Evolutionary conservation across 495 filamentous ascomycete species (phyloP).

Genomic region (Talaromyces nanjingensis): DNA sequence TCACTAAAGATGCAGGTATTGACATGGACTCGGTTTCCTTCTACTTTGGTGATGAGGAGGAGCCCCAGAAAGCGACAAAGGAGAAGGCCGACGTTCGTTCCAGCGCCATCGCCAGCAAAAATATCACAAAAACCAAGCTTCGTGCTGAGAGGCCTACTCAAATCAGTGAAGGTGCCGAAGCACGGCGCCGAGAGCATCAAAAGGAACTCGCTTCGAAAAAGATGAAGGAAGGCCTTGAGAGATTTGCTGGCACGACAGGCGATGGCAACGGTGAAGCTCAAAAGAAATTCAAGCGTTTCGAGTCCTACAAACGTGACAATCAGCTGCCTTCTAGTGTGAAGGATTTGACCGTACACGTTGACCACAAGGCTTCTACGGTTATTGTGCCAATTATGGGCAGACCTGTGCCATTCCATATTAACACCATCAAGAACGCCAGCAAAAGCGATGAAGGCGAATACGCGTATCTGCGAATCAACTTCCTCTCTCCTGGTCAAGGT

Average conservation of each 20-base stretch:
- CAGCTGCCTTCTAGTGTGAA: conserved; percentile 78
- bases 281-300: conserved; percentile 97
- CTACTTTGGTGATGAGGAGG: conserved; percentile 92
- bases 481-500: conserved; percentile 93
- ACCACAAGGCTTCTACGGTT: conserved; percentile 81
- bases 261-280: conserved; percentile 83
- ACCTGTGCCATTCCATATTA: conserved; percentile 97
- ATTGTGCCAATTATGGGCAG: conserved; percentile 95
- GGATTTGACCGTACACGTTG: conserved; percentile 82
- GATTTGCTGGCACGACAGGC: conserved; percentile 72
- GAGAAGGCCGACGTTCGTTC: conserved; percentile 78
- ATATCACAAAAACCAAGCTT: conserved; percentile 88
- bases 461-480: conserved; percentile 92
- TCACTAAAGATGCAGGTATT: conserved; percentile 84
- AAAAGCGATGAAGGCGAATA: conserved; percentile 93
- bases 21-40: conserved; percentile 91
- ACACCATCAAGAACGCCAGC: conserved; percentile 97
- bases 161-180: conserved; percentile 83
- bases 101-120: conserved; percentile 78
- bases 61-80: conserved; percentile 50
- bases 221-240: conserved; percentile 75
- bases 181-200: conserved; percentile 82
- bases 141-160: conserved; percentile 83
- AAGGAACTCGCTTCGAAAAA: conserved; percentile 83
- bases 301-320: conserved; percentile 98